Evolutionary conservation across 2,329 filamentous ascomycete genomes (phyloP), one percentile per base, ranked within the genome.

Genomic region (Talaromyces sp.): DNA sequence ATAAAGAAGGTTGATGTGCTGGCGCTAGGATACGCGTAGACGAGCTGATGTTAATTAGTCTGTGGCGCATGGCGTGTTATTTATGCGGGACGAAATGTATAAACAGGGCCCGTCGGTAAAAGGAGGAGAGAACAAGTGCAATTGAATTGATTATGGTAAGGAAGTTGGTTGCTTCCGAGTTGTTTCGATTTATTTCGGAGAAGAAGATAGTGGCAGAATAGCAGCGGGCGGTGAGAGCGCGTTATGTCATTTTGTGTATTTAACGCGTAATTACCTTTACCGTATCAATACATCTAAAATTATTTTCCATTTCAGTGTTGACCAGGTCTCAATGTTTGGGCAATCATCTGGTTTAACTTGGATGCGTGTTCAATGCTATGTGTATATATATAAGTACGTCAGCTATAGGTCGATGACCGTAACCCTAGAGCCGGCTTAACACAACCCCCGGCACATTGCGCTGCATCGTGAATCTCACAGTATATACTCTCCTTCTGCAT

Each of bases 401-500:
- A 47, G 22, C 44, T 25, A 25, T 25, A 47, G 9, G 19, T 47
- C 19, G 19, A 19, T 25, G 44, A 19, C 4, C 44, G 17, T 9
- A 47, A 11, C 8, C 36, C 55, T 32, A 25, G 15, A 39, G 27
- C 22, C n/a, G 28, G 25, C 15, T 52, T 36, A 13, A 32, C 44
- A 39, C 32, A 28, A 28, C 22, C 32, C 33, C 39, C 55, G n/a
- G 19, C 19, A 32, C 55, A 58, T 3, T 52, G n/a, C 15, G 49
- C 57, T 39, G 59, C 62, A 36, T 61, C 62, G 17, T 62, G 57
- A 58, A 75, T 68, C 61, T 65, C 66, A 67, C 73, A 75, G 39
- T 71, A 67, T 61, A 75, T 71, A 27, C 72, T 71, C 61, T 68
- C 69, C 65, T 67, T 68, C 49, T 66, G 62, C 63, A 76, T 67